Percentiles rank a stretch among this genome's conserved stretches.
Conservation (phyloP, 352 stramenopile genomes). For the Globisporangium nagaii region DNA sequence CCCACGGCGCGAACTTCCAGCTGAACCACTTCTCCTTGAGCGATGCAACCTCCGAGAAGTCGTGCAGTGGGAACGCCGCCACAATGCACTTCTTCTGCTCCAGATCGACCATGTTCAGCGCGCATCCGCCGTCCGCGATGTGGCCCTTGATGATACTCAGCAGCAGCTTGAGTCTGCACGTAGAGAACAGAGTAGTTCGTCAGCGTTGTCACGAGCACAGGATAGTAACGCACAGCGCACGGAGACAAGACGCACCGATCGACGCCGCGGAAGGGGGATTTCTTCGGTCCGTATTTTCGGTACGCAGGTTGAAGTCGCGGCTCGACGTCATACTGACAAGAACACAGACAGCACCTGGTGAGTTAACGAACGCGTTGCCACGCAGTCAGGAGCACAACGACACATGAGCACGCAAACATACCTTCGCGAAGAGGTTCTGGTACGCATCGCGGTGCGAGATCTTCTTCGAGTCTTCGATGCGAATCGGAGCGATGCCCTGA, state of each 20-base stretch:
- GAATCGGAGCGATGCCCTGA: slow-evolving; percentile 57
- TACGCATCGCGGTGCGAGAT: slow-evolving; percentile 57
- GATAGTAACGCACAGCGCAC: background rate
- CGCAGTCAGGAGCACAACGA: too few species aligned
- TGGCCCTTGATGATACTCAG: slow-evolving; percentile 63
- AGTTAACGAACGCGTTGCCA: background rate
- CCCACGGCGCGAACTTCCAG: slow-evolving; percentile 54
- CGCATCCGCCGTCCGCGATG: slow-evolving; percentile 47
- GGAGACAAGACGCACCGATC: slow-evolving; percentile 36
- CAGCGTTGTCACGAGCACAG: background rate
- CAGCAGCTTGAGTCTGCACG: slow-evolving; percentile 63
- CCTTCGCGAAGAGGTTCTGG: slow-evolving; percentile 71
- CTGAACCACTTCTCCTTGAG: slow-evolving; percentile 60
- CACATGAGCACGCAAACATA: background rate
- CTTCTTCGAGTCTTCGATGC: slow-evolving; percentile 39
- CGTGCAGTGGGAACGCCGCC: slow-evolving; percentile 54
- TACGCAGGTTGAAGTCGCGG: slow-evolving; percentile 53
- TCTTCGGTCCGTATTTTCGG: slow-evolving; percentile 63
- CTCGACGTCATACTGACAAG: slow-evolving; percentile 51
- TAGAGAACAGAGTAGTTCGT: background rate
- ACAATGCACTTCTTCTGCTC: slow-evolving; percentile 54
- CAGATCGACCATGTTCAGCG: slow-evolving; percentile 48
- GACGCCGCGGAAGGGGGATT: slow-evolving; percentile 66
- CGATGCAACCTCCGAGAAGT: slow-evolving; percentile 34
- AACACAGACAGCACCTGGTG: background rate